A percentile compares a stretch with the other conserved stretches of the same genome.
Conservation (phyloP, 1,284 basidiomycete species). For the Melampsora medusae region DNA sequence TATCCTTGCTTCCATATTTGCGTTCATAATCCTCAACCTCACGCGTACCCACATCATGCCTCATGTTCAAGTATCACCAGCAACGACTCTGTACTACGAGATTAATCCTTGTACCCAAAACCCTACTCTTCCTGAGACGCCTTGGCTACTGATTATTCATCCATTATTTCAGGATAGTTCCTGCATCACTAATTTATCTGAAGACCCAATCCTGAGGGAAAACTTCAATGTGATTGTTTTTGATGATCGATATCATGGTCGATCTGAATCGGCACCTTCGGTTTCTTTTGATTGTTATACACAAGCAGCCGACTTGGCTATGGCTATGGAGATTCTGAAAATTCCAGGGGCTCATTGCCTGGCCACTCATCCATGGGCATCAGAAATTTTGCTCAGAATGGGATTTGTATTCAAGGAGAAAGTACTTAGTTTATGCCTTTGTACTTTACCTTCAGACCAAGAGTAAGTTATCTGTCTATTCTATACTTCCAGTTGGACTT, state of each 20-base stretch:
- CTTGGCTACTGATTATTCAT: conserved; percentile 32
- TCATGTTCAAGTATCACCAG: conserved; percentile 4
- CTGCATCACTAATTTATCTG: background rate
- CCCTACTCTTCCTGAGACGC: background rate
- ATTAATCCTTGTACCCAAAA: background rate
- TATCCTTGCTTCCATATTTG: too few relatives aligned
- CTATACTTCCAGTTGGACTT: background rate
- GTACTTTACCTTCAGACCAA: background rate
- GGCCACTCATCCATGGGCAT: conserved; percentile 13
- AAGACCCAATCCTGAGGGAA: background rate
- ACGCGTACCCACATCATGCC: conserved; percentile 7
- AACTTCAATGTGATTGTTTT: conserved; percentile 21
- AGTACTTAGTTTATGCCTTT: conserved; percentile 15
- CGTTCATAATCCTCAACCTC: background rate
- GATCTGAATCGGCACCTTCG: background rate
- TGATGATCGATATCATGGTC: conserved; percentile 20
- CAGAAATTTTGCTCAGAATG: conserved; percentile 25
- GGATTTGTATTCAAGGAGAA: conserved; percentile 9
- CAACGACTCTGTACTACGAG: conserved; percentile 16
- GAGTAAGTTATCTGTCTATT: background rate
- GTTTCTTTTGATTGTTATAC: conserved; percentile 12
- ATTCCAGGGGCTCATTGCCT: conserved; percentile 19
- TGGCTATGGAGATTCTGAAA: conserved; percentile 12
- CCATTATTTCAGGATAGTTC: conserved; percentile 16
- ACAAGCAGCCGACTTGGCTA: conserved; percentile 23